Percentiles rank a stretch among this genome's conserved stretches.
phyloP scores from a whole-genome alignment of 179 eudicot species.

The Spergularia azorica region DNA sequence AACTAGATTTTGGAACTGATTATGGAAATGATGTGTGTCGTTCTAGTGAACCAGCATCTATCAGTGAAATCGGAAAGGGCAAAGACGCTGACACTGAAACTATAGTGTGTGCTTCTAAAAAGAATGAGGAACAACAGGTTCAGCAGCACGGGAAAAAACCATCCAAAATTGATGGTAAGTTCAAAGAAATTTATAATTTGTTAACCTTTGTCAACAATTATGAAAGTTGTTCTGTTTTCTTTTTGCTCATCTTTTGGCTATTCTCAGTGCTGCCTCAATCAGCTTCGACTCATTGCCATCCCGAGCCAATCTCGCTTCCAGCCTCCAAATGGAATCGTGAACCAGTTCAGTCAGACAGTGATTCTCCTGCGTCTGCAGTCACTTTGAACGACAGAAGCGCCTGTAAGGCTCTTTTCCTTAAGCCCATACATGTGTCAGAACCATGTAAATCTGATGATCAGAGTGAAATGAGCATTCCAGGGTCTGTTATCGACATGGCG shows the following conservation, averaged over 20 bases:
- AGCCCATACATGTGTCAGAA: not conserved
- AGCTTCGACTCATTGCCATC: conserved; percentile 2
- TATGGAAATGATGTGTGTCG: not conserved
- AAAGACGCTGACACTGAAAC: not conserved
- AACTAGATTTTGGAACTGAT: conserved; percentile 10
- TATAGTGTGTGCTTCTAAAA: not conserved
- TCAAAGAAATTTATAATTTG: not conserved
- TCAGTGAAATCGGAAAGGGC: not conserved
- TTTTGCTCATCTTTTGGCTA: not conserved
- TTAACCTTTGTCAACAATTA: too few relatives aligned
- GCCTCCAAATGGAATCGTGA: not conserved
- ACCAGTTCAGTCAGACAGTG: not conserved
- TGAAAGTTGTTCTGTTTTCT: not conserved
- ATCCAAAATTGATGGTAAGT: conserved; percentile 11
- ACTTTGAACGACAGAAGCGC: not conserved
- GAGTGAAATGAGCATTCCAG: conserved; percentile 13
- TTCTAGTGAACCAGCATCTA: not conserved
- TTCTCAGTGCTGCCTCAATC: not conserved
- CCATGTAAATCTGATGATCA: not conserved
- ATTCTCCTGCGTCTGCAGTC: not conserved
- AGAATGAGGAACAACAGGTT: not conserved
- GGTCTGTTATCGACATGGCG: conserved; percentile 12
- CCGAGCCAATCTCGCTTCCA: not conserved
- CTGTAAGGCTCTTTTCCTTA: not conserved
- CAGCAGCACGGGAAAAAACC: not conserved